Conservation (phyloP, 768 basidiomycete species). For the Porpolomopsis calyptriformis region DNA sequence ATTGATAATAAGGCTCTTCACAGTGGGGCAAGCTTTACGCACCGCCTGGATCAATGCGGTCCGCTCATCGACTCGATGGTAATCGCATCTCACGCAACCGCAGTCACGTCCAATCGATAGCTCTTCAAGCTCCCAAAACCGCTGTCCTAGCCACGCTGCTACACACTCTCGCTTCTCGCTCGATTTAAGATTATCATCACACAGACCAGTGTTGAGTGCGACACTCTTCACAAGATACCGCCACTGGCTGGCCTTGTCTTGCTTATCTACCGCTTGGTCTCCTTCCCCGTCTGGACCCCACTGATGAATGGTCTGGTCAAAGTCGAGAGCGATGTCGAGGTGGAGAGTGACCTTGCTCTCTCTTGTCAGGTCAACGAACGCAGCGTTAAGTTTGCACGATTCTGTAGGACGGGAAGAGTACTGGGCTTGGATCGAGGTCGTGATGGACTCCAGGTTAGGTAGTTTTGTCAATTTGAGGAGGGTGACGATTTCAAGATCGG, state of each 20-base stretch:
- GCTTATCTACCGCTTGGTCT: not conserved
- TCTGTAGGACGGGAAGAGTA: not conserved
- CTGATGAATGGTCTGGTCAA: not conserved
- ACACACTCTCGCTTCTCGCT: not conserved
- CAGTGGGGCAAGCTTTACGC: not conserved
- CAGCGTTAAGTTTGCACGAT: not conserved
- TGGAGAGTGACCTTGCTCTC: not conserved
- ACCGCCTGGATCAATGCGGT: not conserved
- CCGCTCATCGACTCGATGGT: not conserved
- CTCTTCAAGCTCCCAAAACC: not conserved
- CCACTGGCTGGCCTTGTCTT: not conserved
- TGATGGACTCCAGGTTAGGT: not conserved
- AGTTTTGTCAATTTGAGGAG: not conserved
- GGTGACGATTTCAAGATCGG: not conserved
- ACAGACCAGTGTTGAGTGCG: not conserved
- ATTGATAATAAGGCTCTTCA: not conserved
- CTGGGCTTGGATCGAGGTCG: not conserved
- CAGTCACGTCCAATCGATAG: slow-evolving; percentile 1
- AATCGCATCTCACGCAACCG: not conserved
- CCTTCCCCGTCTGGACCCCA: not conserved
- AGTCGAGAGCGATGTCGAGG: slow-evolving; percentile 1
- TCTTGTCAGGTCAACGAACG: not conserved
- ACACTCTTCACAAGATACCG: not conserved
- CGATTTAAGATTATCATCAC: not conserved
- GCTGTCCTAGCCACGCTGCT: not conserved